phyloP scores from a whole-genome alignment of 352 stramenopile genomes.

The Phytophthora ohioensis region DNA sequence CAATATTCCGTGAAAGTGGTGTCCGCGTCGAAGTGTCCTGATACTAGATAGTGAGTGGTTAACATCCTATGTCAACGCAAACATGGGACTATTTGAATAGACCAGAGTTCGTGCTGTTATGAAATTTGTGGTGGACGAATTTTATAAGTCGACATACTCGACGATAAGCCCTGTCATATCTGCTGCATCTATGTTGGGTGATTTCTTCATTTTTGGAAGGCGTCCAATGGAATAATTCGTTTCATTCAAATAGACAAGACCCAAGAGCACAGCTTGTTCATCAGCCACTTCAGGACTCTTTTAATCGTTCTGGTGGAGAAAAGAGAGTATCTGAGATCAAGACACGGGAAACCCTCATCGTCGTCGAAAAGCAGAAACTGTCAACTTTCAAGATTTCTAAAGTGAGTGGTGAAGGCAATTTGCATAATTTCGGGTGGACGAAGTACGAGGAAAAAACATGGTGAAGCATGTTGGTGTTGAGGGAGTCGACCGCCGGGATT shows the following conservation, averaged over 20 bases:
- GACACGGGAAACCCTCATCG: slow-evolving; percentile 21
- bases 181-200: background rate
- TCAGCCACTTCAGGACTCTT: slow-evolving; percentile 2
- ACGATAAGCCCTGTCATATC: slow-evolving; percentile 1
- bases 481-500: background rate
- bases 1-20: too few relatives aligned
- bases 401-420: background rate
- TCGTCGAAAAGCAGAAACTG: slow-evolving; percentile 7
- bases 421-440: slow-evolving; percentile 3
- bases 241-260: slow-evolving; percentile 20
- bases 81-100: background rate
- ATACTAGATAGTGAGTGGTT: too few relatives aligned
- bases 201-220: background rate
- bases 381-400: background rate
- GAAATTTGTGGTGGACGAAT: slow-evolving; percentile 8
- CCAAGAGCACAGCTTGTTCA: slow-evolving; percentile 1
- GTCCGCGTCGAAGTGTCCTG: too few relatives aligned
- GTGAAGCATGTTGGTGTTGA: background rate
- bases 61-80: background rate
- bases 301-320: background rate
- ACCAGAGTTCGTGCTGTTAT: background rate
- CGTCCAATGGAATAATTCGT: slow-evolving; percentile 4
- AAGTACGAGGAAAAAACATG: slow-evolving; percentile 1
- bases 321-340: background rate
- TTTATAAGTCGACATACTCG: slow-evolving; percentile 7